Evolutionary conservation across 305 asterid genomes (phyloP).

Genomic region (Salvia sclarea): DNA sequence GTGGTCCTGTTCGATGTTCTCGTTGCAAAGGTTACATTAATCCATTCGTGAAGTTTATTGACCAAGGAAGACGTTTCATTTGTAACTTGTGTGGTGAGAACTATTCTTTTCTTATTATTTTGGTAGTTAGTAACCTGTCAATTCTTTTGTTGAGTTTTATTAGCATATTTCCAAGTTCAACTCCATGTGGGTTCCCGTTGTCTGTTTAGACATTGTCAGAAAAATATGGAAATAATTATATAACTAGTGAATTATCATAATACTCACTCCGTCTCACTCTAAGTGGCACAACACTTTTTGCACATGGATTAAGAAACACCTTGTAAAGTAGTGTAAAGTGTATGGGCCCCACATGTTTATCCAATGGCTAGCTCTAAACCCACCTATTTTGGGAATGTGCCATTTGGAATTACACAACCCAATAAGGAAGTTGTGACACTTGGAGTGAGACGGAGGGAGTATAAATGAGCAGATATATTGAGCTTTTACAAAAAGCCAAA

Average conservation of each 20-base stretch:
- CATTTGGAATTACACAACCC: too few relatives aligned
- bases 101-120: constrained; percentile 6
- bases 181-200: constrained; percentile 2
- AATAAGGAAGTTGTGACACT: too few relatives aligned
- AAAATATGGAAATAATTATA: constrained; percentile 2
- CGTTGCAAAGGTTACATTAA: constrained; percentile 98
- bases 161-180: background rate
- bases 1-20: constrained; percentile 98
- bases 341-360: too few relatives aligned
- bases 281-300: too few relatives aligned
- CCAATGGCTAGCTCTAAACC: too few relatives aligned
- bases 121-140: background rate
- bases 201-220: constrained; percentile 3
- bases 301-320: too few relatives aligned
- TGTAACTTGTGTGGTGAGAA: constrained; percentile 97
- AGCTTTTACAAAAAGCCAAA: background rate
- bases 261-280: too few relatives aligned
- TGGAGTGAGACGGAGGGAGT: too few relatives aligned
- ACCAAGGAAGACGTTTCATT: constrained; percentile 91
- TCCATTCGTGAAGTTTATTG: constrained; percentile 94
- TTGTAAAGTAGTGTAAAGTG: too few relatives aligned
- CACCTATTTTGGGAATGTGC: too few relatives aligned
- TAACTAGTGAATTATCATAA: constrained; percentile 9
- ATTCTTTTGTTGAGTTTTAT: constrained; percentile 11
- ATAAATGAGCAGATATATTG: background rate